phyloP scores from a whole-genome alignment of 2,329 filamentous ascomycete species.

The Juglanconis oblonga region DNA sequence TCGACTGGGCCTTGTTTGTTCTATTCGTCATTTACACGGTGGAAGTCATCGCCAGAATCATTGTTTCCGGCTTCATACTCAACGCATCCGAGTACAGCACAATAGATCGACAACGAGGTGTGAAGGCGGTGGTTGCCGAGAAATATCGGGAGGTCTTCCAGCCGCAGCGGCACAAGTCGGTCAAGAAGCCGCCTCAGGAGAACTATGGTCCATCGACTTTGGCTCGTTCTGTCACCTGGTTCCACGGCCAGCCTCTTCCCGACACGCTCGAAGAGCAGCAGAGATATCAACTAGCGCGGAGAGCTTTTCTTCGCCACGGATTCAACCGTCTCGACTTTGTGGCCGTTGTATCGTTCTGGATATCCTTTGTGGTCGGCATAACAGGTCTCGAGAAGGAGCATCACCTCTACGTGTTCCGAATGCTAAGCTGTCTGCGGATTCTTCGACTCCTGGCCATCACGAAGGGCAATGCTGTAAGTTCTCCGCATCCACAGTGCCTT shows the following conservation, averaged over 20 bases:
- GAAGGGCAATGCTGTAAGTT: conserved; percentile 80
- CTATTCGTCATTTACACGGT: conserved; percentile 89
- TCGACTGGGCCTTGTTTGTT: conserved; percentile 77
- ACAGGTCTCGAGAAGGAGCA: conserved; percentile 64
- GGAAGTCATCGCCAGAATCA: conserved; percentile 76
- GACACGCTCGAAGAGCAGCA: conserved; percentile 74
- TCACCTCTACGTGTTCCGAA: conserved; percentile 87
- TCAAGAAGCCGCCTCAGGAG: conserved; percentile 49
- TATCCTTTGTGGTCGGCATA: conserved; percentile 73
- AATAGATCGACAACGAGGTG: conserved; percentile 72
- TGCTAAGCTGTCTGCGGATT: conserved; percentile 94
- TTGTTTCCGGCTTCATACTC: conserved; percentile 90
- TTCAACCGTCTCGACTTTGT: conserved; percentile 96
- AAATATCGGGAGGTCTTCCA: conserved; percentile 78
- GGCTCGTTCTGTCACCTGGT: conserved; percentile 74
- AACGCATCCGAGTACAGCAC: conserved; percentile 93
- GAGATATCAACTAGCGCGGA: conserved; percentile 78
- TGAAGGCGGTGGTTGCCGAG: conserved; percentile 70
- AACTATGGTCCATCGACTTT: conserved; percentile 61
- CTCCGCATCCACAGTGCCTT: not conserved
- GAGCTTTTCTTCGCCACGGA: conserved; percentile 89
- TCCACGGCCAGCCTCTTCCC: conserved; percentile 58
- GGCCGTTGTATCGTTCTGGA: conserved; percentile 93
- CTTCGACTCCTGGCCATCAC: conserved; percentile 87
- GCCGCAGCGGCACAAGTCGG: conserved; percentile 71